Percentiles rank a stretch among this genome's conserved stretches.
phyloP scores from a whole-genome alignment of 208 protist species.

The Polymyxa betae region DNA sequence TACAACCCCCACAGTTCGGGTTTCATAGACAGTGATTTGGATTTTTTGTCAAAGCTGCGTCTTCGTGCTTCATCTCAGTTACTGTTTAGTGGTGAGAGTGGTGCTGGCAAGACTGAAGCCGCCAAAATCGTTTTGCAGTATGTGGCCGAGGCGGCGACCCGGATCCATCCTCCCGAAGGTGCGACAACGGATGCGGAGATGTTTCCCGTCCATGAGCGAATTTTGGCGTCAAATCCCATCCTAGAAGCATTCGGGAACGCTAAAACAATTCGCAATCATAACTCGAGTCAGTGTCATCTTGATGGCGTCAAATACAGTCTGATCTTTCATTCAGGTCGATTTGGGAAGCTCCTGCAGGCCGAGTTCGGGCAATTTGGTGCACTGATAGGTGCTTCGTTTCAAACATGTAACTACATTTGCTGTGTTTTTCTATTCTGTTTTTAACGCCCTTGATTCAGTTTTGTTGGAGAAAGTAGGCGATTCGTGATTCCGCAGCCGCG shows the following conservation, averaged over 20 bases:
- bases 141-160: not conserved
- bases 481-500: too few relatives aligned
- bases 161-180: not conserved
- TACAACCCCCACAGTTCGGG: too few relatives aligned
- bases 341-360: slow-evolving; percentile 80
- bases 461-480: not conserved
- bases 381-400: slow-evolving; percentile 14
- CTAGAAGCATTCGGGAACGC: slow-evolving; percentile 81
- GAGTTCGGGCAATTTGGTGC: slow-evolving; percentile 68
- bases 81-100: slow-evolving; percentile 61
- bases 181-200: not conserved
- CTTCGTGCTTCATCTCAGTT: too few relatives aligned
- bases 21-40: too few relatives aligned
- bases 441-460: not conserved
- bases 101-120: slow-evolving; percentile 76
- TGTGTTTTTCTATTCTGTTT: not conserved
- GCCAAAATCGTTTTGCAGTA: slow-evolving; percentile 74
- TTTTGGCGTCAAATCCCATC: slow-evolving; percentile 69
- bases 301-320: not conserved
- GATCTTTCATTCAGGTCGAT: slow-evolving; percentile 57
- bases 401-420: not conserved
- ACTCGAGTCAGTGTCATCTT: slow-evolving; percentile 64
- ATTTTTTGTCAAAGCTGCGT: too few relatives aligned
- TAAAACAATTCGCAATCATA: slow-evolving; percentile 78
- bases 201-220: slow-evolving; percentile 66